Base-by-base conservation (phyloP, 2,329 filamentous ascomycete species). In the Pseudopithomyces chartarum region DNA sequence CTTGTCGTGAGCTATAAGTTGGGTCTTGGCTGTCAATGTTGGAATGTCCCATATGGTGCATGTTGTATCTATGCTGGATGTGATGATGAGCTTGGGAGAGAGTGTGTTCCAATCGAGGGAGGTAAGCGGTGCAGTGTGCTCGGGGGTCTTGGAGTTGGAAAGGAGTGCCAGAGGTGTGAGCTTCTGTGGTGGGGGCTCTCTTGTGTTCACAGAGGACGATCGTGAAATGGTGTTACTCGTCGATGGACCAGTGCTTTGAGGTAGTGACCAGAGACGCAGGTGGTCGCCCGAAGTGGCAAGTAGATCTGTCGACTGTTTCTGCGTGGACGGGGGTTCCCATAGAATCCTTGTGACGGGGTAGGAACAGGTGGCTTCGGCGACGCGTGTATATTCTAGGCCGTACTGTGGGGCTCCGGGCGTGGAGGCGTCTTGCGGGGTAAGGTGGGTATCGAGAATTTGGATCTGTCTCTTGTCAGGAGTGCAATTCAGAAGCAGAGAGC, bases 1-100 rank as follows among this genome's bases (percentile, higher is more conserved):
- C 77, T 98, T 98, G 79, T 99, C 95, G 75, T 99, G 95, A 19
- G 95, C 95, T 77, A 99, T 99, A 44, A 99, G 82, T 75, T 99
- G 95, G 1, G 95, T 99, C 79, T 99, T 99, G 51, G 95, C 95
- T 0, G 95, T 99, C 60, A 99, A 82, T 1, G 95, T 97, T 3
- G 95, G 95, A 54, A 99, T 99, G 75, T 99, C 95, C 95, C 95
- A 99, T 64, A 99, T 99, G 4, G 95, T 99, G 79, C 95, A 99
- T 6, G 95, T 99, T 1, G 95, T 99, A 73, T 99, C 95, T 70
- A 99, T 99, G 75, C 93, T 98, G 3, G 93, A 97, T 1, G 95
- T 99, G 70, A 99, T 99, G 72, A 99, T 99, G 52, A 99, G 82
- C 74, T 94, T 97, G 0, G 95, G 95, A 22, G 92, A 97, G 51